These are phyloP conservation scores for Ormosia semicastrata DNA, from an alignment of 306 rosid species.

Conservation along the genomic window DNA sequence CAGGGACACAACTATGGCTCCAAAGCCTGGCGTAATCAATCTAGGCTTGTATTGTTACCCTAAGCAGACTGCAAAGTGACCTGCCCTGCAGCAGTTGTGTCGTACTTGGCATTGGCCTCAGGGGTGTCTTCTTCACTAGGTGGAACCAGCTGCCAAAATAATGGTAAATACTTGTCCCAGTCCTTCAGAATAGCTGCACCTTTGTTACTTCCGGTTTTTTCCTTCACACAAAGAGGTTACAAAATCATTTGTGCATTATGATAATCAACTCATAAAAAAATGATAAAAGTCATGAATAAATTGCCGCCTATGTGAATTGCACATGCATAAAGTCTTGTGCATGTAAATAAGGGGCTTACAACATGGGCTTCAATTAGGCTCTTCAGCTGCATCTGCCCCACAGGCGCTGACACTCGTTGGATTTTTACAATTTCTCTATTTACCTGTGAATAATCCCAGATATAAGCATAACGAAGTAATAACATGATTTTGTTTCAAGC, in stretches of 20 bases:
- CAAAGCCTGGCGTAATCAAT: neutral
- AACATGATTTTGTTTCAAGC: neutral
- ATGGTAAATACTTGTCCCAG: conserved; percentile 78
- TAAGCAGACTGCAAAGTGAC: conserved; percentile 81
- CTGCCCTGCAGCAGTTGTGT: conserved; percentile 55
- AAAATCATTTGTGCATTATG: neutral
- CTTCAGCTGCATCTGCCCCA: conserved; percentile 94
- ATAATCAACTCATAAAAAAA: conserved; percentile 1
- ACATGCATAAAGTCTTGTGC: conserved; percentile 20
- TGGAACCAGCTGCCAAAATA: conserved; percentile 98
- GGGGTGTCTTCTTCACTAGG: conserved; percentile 99
- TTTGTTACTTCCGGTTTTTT: conserved; percentile 88
- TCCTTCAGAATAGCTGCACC: conserved; percentile 80
- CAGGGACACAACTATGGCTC: conserved; percentile 22
- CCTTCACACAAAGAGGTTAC: conserved; percentile 46
- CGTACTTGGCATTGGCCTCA: conserved; percentile 78
- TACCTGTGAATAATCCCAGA: conserved; percentile 52
- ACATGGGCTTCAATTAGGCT: conserved; percentile 94
- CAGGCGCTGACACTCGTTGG: conserved; percentile 87
- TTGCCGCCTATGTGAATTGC: neutral
- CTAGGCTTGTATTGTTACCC: conserved; percentile 17
- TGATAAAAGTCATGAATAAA: neutral
- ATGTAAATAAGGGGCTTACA: conserved; percentile 57
- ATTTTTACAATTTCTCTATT: conserved; percentile 92
- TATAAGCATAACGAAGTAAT: conserved; percentile 16